These are phyloP conservation scores for Dipteronia dyeriana DNA, from an alignment of 345 rosid species.

Conservation along the genomic window DNA sequence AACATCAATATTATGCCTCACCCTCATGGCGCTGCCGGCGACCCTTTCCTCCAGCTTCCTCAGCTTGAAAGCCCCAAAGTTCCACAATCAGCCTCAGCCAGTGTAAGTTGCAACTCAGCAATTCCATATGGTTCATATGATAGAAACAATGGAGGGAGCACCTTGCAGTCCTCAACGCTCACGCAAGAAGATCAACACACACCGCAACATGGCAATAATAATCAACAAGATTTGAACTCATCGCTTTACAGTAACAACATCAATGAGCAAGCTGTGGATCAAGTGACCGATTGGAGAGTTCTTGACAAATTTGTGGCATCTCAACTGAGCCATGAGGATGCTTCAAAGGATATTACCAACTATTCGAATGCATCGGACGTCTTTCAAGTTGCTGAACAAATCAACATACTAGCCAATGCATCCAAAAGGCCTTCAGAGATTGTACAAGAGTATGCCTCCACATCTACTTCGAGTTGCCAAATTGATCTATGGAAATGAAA, in stretches of 20 bases:
- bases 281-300: constrained; percentile 92
- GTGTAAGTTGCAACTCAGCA: constrained; percentile 46
- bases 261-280: constrained; percentile 63
- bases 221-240: constrained; percentile 57
- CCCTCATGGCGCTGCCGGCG: neutral
- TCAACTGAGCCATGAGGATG: constrained; percentile 88
- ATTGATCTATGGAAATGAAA: constrained; percentile 89
- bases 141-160: constrained; percentile 43
- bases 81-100: constrained; percentile 45
- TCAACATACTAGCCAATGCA: constrained; percentile 39
- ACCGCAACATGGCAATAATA: constrained; percentile 40
- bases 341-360: constrained; percentile 32
- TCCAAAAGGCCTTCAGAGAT: constrained; percentile 45
- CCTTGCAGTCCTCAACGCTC: constrained; percentile 58
- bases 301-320: constrained; percentile 97
- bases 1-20: constrained; percentile 40
- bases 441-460: constrained; percentile 59
- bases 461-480: constrained; percentile 72
- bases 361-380: constrained; percentile 30
- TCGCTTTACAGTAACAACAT: constrained; percentile 26
- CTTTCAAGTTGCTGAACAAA: constrained; percentile 48
- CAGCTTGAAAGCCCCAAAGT: constrained; percentile 77
- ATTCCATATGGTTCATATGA: constrained; percentile 45
- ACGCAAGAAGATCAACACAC: constrained; percentile 51
- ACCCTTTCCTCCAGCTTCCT: constrained; percentile 76